Conservation (phyloP, 129 eudicot genomes). For the Rutidosis leptorrhynchoides region DNA sequence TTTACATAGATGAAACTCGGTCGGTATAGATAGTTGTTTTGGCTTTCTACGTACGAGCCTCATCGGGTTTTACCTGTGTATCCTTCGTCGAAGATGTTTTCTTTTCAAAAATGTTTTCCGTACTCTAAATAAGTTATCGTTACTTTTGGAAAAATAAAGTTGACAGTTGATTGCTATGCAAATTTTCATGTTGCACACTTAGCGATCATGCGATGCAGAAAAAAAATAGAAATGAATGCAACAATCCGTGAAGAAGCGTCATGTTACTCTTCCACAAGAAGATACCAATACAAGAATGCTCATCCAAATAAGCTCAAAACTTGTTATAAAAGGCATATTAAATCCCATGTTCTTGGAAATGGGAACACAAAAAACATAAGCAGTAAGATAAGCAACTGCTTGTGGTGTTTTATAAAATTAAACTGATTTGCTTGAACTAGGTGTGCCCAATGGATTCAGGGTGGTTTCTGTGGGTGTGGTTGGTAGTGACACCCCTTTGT, state of each 20-base stretch:
- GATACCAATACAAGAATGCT: not conserved
- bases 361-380: not conserved
- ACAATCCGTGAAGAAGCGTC: not conserved
- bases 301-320: not conserved
- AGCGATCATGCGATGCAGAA: too few species aligned
- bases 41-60: too few species aligned
- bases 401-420: not conserved
- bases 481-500: slow-evolving; percentile 68
- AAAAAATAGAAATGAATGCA: not conserved
- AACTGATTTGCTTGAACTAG: not conserved
- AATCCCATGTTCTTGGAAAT: slow-evolving; percentile 1
- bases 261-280: slow-evolving; percentile 8
- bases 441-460: not conserved
- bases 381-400: not conserved
- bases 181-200: too few species aligned
- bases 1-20: too few species aligned
- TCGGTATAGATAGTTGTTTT: too few species aligned
- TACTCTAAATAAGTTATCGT: too few species aligned
- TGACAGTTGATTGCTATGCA: too few species aligned
- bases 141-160: too few species aligned
- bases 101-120: too few species aligned
- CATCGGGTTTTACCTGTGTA: too few species aligned
- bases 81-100: too few species aligned
- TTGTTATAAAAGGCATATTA: not conserved
- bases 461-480: slow-evolving; percentile 25